Conservation (phyloP, 2,329 filamentous ascomycete genomes). For the Aquanectria penicillioides region DNA sequence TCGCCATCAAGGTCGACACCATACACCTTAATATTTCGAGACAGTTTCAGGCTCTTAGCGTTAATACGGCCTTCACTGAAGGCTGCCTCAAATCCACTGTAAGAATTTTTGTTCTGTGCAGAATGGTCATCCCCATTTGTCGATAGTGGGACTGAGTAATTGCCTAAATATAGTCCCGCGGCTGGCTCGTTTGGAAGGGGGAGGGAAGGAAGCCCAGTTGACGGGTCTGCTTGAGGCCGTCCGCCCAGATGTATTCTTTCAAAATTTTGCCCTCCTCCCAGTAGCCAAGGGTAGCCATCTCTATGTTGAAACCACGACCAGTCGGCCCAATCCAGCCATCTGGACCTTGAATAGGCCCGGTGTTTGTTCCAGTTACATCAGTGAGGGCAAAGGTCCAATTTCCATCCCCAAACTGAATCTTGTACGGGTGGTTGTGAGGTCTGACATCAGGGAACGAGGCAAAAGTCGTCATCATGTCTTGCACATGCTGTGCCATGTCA, state of each 20-base stretch:
- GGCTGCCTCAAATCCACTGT: background rate
- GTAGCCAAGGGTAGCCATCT: background rate
- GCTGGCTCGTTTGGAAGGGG: no score
- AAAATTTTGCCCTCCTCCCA: slow-evolving; percentile 8
- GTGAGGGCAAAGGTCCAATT: slow-evolving; percentile 7
- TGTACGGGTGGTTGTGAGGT: slow-evolving; percentile 11
- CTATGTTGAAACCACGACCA: background rate
- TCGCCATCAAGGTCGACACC: background rate
- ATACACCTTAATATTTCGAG: background rate
- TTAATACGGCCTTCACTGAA: background rate
- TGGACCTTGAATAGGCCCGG: background rate
- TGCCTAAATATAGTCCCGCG: no score
- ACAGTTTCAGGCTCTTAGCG: background rate
- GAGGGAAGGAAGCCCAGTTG: background rate
- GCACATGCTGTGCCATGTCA: background rate
- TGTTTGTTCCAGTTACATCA: background rate
- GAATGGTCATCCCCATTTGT: no score
- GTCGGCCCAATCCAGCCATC: background rate
- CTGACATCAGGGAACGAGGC: background rate
- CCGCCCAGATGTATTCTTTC: slow-evolving; percentile 9
- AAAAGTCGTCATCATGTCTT: slow-evolving; percentile 2
- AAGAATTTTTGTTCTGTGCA: background rate
- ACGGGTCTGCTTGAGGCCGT: background rate
- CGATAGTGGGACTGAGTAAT: no score
- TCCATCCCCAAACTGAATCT: slow-evolving; percentile 3